Evolutionary conservation across 2,329 filamentous ascomycete species (phyloP).

Genomic region (Epichloe hybrida): DNA sequence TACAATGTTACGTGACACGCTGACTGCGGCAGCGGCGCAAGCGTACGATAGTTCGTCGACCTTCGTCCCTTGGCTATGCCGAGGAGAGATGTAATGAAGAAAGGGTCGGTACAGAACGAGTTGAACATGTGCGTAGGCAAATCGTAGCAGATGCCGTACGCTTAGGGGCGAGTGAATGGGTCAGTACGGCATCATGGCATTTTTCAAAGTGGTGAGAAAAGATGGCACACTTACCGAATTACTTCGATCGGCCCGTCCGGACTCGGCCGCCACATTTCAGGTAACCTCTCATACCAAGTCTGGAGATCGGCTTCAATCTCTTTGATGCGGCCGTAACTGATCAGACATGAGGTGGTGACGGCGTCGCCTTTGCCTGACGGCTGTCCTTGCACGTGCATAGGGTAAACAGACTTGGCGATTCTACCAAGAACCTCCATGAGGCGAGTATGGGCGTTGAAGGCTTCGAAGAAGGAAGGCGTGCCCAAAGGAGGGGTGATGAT

Average conservation of each 20-base stretch:
- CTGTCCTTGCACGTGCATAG: slow-evolving; percentile 42
- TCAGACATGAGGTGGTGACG: slow-evolving; percentile 40
- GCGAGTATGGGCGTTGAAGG: slow-evolving; percentile 51
- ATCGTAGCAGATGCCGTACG: slow-evolving; percentile 61
- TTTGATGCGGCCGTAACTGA: slow-evolving; percentile 50
- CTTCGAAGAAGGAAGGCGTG: slow-evolving; percentile 46
- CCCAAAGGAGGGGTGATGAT: slow-evolving; percentile 42
- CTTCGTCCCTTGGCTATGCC: slow-evolving; percentile 38
- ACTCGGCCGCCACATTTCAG: slow-evolving; percentile 64
- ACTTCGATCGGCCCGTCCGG: slow-evolving; percentile 62
- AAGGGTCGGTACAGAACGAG: slow-evolving; percentile 75
- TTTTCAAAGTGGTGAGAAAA: background rate
- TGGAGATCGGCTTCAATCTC: slow-evolving; percentile 51
- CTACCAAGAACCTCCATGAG: slow-evolving; percentile 51
- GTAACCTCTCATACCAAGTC: slow-evolving; percentile 53
- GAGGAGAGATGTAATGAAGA: slow-evolving; percentile 65
- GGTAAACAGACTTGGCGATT: slow-evolving; percentile 53
- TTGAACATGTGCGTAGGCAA: slow-evolving; percentile 73
- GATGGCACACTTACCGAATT: slow-evolving; percentile 46
- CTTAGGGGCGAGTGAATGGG: slow-evolving; percentile 18
- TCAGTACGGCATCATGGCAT: background rate
- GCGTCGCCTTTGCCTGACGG: slow-evolving; percentile 28
- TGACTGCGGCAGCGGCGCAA: slow-evolving; percentile 50
- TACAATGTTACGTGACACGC: slow-evolving; percentile 58
- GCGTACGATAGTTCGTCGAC: slow-evolving; percentile 70